Base-by-base conservation (phyloP, 768 basidiomycete genomes). In the Serpula lacrymans region DNA sequence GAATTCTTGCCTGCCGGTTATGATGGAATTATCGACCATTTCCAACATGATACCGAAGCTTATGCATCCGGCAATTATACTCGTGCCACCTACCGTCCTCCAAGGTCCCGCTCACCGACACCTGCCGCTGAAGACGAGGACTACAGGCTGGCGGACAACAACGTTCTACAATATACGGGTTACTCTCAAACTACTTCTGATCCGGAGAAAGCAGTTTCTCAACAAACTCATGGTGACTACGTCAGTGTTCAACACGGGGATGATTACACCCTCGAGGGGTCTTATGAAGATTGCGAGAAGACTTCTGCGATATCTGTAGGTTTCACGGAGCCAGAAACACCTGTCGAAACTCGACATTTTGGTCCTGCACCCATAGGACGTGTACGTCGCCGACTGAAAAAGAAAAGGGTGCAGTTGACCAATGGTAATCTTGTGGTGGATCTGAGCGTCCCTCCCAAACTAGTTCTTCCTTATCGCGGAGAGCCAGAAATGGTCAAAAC, bases 341-440 rank as follows among this genome's bases (percentile, higher is more conserved):
- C 78, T 1, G 47, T 74, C 1, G 80, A 80, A 49, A 88, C 84
- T 9, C 78, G 77, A 32, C 90, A 94, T 60, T 95, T 90, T 62
- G 92, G 92, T 4, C 89, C 91, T 12, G 87, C 88, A 2, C 92
- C 92, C 6, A 63, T 75, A 20, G 88, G 91, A 27, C 79, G 89
- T n/a, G 70, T 84, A 21, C 63, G 80, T 25, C 75, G 92, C 37
- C 71, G 92, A 43, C 79, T 86, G 37, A 77, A 77, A 64, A 92
- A 81, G 67, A 88, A 89, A 58, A 77, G 83, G 14, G 86, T 96
- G 13, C 82, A 82, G 47, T 68, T 91, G 42, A 91, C 85, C 31
- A 82, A 88, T 54, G 94, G 94, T 6, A 90, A 96, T 59, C 73
- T 95, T 31, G 89, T 95, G 12, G 69, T 93, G 12, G 83, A 93